phyloP scores from a whole-genome alignment of 2,329 filamentous ascomycete genomes.

The Ceratocystis eucalypticola region DNA sequence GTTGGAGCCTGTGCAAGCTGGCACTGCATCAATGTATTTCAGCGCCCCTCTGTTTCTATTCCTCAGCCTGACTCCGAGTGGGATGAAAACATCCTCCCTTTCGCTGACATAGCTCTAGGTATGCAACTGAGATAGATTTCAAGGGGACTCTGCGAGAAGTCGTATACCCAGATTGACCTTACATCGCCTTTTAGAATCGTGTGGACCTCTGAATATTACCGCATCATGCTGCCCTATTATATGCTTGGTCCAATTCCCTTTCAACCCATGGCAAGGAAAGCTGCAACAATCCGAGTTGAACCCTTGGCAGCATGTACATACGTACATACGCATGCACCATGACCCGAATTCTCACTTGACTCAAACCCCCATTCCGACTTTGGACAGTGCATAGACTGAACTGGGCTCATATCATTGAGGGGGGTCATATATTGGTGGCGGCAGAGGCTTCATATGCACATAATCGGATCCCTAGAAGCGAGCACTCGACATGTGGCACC shows the following conservation, averaged over 20 bases:
- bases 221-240: background rate
- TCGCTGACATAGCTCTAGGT: background rate
- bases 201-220: background rate
- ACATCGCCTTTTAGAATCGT: background rate
- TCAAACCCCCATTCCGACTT: background rate
- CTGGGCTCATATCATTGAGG: background rate
- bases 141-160: background rate
- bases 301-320: background rate
- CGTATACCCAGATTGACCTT: background rate
- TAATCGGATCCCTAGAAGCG: background rate
- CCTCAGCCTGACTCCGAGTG: background rate
- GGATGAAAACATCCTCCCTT: background rate
- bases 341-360: background rate
- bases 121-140: background rate
- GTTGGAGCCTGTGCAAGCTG: background rate
- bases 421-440: background rate
- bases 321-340: background rate
- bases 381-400: background rate
- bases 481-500: background rate
- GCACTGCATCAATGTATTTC: constrained; percentile 1
- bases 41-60: background rate
- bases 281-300: background rate
- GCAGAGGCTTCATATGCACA: constrained; percentile 1
- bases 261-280: background rate
- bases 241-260: background rate